phyloP scores from a whole-genome alignment of 2,329 filamentous ascomycete genomes.

The Penicillium brevicompactum region DNA sequence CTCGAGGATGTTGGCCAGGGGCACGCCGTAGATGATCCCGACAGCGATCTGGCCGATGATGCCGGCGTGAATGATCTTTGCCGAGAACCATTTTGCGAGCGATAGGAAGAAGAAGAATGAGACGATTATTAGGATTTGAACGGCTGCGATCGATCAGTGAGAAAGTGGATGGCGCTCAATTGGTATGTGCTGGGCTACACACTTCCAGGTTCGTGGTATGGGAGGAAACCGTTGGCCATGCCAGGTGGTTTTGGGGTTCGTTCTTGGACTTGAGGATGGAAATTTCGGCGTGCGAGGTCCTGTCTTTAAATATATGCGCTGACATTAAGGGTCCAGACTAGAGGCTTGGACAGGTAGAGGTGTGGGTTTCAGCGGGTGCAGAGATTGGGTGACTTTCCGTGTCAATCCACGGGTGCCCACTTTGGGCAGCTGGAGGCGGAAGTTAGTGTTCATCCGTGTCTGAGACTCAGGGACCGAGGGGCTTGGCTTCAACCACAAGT shows the following conservation, averaged over 20 bases:
- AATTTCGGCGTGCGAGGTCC: too few species aligned
- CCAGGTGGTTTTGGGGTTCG: not conserved
- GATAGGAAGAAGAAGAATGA: conserved; percentile 51
- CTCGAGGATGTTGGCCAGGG: conserved; percentile 49
- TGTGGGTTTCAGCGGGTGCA: not conserved
- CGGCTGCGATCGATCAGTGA: conserved; percentile 31
- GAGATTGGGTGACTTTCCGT: not conserved
- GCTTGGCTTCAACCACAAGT: too few species aligned
- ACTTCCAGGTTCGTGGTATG: conserved; percentile 46
- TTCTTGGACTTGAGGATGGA: not conserved
- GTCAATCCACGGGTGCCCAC: not conserved
- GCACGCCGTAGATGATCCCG: conserved; percentile 51
- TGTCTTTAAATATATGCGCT: too few species aligned
- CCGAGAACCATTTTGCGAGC: conserved; percentile 45
- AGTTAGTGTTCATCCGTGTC: not conserved
- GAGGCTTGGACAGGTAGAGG: not conserved
- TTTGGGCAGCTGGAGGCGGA: not conserved
- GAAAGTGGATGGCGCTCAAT: conserved; percentile 1
- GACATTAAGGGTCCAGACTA: not conserved
- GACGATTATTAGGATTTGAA: conserved; percentile 44
- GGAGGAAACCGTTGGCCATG: conserved; percentile 35
- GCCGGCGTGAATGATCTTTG: conserved; percentile 46
- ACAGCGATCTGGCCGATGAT: conserved; percentile 53
- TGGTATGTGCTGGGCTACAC: conserved; percentile 15
- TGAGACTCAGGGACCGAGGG: too few species aligned